Evolutionary conservation across 345 rosid species (phyloP), one percentile per base, ranked within the genome.

Genomic region (Lepidium africanum): DNA sequence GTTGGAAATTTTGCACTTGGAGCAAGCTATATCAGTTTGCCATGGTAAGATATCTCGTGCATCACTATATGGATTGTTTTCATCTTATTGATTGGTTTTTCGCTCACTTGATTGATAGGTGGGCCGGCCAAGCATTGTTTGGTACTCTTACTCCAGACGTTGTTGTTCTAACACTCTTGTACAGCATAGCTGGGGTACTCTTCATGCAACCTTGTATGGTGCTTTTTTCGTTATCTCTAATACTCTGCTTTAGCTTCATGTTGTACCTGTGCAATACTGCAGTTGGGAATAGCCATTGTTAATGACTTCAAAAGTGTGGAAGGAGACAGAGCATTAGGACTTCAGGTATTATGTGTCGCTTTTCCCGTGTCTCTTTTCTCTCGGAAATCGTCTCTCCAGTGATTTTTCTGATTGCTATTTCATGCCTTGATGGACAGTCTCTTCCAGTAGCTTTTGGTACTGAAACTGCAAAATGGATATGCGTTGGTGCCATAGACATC

Each of bases 61-160:
- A 47, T 19, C 8, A 39, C 35, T 48, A 12, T 45, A 9, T 50
- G n/a, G 55, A 0, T 2, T 12, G 16, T 54, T 60, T 15, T 59
- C 49, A 30, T 42, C 43, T 53, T 7, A 47, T 0, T 76, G 42
- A 38, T 62, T 23, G 9, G 47, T 64, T 37, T 57, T 9, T 32
- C 12, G 33, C 9, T 69, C 54, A 23, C 48, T 58, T 38, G 14
- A 42, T 65, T 65, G 40, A 76, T 78, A 94, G 99, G 99, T 94
- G 99, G 97, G 97, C 99, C 9, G 99, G 99, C 30, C 99, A 94
- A 84, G 95, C 99, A 33, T 78, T 94, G 76, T 94, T 94, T 67
- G 99, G 99, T 41, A 86, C 99, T 13, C 97, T 94, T 80, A 85
- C 96, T 36, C 92, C 90, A 35, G 97, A 94, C 59, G 86, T 91